Conservation (phyloP, 805 yeast genomes). For the Nakazawaea sp. region DNA sequence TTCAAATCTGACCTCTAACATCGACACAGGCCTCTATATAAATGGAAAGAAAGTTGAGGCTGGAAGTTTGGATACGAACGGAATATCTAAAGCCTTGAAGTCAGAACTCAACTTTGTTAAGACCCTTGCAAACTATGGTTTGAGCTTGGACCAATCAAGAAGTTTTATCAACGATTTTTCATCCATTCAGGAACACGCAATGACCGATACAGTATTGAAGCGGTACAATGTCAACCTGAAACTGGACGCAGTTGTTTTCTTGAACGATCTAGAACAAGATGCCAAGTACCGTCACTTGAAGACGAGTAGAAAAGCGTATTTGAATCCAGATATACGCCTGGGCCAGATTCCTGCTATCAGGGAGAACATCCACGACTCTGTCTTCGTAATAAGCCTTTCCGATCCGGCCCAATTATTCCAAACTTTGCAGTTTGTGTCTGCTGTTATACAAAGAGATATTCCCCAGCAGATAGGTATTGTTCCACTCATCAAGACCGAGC, state of each 20-base stretch:
- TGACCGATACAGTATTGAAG: too few relatives aligned
- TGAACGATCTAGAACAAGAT: slow-evolving; percentile 74
- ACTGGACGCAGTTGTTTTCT: slow-evolving; percentile 44
- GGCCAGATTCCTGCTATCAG: slow-evolving; percentile 64
- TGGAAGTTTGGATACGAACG: slow-evolving; percentile 34
- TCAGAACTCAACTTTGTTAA: slow-evolving; percentile 26
- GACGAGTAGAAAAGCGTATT: slow-evolving; percentile 38
- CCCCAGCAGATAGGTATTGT: slow-evolving; percentile 81
- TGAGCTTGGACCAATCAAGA: too few relatives aligned
- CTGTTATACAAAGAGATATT: slow-evolving; percentile 47
- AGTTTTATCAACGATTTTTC: too few relatives aligned
- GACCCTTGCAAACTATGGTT: slow-evolving; percentile 23
- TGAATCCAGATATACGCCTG: slow-evolving; percentile 29
- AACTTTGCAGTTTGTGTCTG: slow-evolving; percentile 40
- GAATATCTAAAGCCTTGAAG: slow-evolving; percentile 31
- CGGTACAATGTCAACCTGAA: slow-evolving; percentile 19
- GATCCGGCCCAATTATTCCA: slow-evolving; percentile 43
- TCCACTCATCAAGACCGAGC: slow-evolving; percentile 39
- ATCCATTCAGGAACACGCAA: too few relatives aligned
- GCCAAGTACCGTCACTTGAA: slow-evolving; percentile 40
- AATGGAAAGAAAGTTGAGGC: slow-evolving; percentile 63
- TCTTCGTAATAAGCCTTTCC: slow-evolving; percentile 61
- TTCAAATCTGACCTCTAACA: too few relatives aligned
- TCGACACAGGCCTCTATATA: slow-evolving; percentile 53
- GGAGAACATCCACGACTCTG: slow-evolving; percentile 70